Conservation (phyloP, 169 alveolate species). For the Hepatocystis sp. region DNA sequence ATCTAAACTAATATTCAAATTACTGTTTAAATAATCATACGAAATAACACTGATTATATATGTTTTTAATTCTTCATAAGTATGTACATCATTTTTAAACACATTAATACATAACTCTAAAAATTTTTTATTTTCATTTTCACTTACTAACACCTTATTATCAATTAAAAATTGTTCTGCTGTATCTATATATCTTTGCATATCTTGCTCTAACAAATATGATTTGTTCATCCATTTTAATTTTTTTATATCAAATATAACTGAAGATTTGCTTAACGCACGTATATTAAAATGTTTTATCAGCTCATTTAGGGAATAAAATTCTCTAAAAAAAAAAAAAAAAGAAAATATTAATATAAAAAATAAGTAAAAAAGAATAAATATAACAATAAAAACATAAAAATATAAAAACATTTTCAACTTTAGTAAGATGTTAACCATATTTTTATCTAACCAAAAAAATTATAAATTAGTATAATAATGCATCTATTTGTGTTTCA, state of each 20-base stretch:
- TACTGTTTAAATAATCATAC: conserved; percentile 28
- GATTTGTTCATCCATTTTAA: conserved; percentile 70
- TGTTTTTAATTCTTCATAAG: conserved; percentile 28
- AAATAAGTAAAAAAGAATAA: background rate
- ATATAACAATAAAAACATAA: no score
- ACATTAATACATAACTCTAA: conserved; percentile 33
- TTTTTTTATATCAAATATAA: conserved; percentile 63
- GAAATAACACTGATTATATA: conserved; percentile 15
- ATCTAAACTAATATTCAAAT: conserved; percentile 27
- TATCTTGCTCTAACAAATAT: conserved; percentile 42
- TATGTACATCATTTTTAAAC: conserved; percentile 65
- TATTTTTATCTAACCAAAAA: no score
- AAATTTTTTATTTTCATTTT: conserved; percentile 19
- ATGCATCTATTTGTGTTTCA: no score
- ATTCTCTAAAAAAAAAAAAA: conserved; percentile 18
- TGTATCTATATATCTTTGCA: conserved; percentile 16
- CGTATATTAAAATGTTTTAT: conserved; percentile 26
- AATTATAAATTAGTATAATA: no score
- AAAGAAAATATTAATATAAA: background rate
- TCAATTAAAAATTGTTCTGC: conserved; percentile 39
- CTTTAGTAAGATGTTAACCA: no score
- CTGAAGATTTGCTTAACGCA: conserved; percentile 38
- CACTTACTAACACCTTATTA: conserved; percentile 12
- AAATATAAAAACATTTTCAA: no score
- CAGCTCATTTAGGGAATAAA: conserved; percentile 58